phyloP scores from a whole-genome alignment of 2,329 filamentous ascomycete genomes.

The Chalaropsis ovoidea region DNA sequence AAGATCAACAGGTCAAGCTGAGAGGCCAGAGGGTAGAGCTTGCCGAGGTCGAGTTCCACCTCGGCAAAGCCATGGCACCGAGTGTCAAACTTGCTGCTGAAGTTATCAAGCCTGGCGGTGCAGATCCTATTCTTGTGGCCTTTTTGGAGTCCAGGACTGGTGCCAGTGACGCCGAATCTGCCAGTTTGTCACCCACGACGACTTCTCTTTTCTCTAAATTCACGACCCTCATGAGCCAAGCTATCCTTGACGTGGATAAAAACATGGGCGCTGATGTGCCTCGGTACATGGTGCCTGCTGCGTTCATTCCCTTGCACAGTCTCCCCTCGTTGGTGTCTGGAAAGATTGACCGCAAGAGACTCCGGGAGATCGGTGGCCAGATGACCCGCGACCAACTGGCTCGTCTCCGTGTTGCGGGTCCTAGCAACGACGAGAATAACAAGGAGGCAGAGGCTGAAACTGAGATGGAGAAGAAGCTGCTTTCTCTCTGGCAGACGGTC shows the following conservation, averaged over 20 bases:
- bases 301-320: slow-evolving; percentile 38
- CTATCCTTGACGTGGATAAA: slow-evolving; percentile 31
- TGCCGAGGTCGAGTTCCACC: slow-evolving; percentile 43
- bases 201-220: slow-evolving; percentile 30
- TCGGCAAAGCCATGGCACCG: slow-evolving; percentile 37
- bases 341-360: slow-evolving; percentile 41
- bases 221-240: slow-evolving; percentile 31
- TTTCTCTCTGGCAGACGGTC: slow-evolving; percentile 34
- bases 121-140: slow-evolving; percentile 39
- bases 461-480: slow-evolving; percentile 34
- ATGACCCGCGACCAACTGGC: slow-evolving; percentile 32
- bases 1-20: slow-evolving; percentile 59
- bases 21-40: slow-evolving; percentile 56
- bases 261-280: slow-evolving; percentile 33
- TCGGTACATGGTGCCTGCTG: slow-evolving; percentile 41
- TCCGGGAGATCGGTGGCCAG: slow-evolving; percentile 38
- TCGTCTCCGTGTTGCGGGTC: slow-evolving; percentile 19
- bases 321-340: slow-evolving; percentile 42
- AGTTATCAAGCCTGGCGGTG: slow-evolving; percentile 39
- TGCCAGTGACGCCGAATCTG: slow-evolving; percentile 28
- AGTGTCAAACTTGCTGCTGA: slow-evolving; percentile 40
- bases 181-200: slow-evolving; percentile 30
- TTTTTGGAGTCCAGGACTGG: slow-evolving; percentile 34
- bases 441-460: slow-evolving; percentile 34
- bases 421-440: slow-evolving; percentile 30